Base-by-base conservation (phyloP, 2,329 filamentous ascomycete species). In the Fusarium circinatum region DNA sequence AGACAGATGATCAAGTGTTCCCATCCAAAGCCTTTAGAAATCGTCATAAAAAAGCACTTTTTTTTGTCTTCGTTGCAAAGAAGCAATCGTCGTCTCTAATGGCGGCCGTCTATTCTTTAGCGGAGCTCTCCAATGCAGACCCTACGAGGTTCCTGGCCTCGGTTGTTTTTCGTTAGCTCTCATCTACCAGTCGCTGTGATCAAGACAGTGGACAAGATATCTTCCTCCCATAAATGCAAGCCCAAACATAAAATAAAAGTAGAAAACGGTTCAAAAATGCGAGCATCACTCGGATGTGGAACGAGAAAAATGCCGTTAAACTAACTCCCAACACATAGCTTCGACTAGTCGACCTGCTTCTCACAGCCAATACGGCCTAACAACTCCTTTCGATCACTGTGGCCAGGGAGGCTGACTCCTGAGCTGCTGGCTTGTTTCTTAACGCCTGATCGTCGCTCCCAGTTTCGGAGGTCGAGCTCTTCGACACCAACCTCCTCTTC, bases 351-450 rank as follows among this genome's bases (percentile, higher is more conserved):
- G 62, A 90, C 86, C 79, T 90, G 92, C 86, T 94, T 94, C 82
- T 95, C 93, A 81, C 94, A 96, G 55, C 94, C 94, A 78, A 96
- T 96, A 60, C 94, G 87, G 49, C 93, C 93, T 60, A 96, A 86
- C 74, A 96, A 85, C 81, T 95, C 94, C 85, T 96, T 96, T 76
- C 92, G 89, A 81, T 94, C 92, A 76, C 91, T 92, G 81, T 92
- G 91, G 30, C 92, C 89, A 24, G 90, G 89, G 61, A 94, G 86
- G 77, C 91, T 93, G 77, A 93, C 89, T 54, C 88, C 88, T 11
- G 88, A 87, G 61, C 89, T 84, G 61, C 85, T 85, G 26, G 83
- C 85, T 70, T 85, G 83, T 75, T 89, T 87, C 82, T 88, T 88
- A 59, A 89, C 84, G 66, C 87, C 87, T 17, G 84, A 82, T 67